Evolutionary conservation across 495 filamentous ascomycete genomes (phyloP).

Genomic region (Aspergillus ostianus): DNA sequence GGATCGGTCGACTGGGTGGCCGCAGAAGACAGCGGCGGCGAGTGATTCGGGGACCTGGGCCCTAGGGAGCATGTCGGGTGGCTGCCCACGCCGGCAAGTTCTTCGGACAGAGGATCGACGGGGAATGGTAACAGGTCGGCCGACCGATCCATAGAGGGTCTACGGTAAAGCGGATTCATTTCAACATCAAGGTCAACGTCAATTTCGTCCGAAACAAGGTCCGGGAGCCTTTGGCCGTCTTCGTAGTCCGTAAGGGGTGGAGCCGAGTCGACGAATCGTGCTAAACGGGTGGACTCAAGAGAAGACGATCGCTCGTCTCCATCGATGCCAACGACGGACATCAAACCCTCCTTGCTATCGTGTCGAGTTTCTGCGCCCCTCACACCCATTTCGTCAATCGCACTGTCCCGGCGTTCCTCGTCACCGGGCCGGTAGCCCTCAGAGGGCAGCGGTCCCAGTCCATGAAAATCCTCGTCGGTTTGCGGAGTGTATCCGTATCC

Average conservation of each 20-base stretch:
- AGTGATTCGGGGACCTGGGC: conserved; percentile 3
- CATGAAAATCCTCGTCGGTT: background rate
- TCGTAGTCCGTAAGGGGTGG: conserved; percentile 7
- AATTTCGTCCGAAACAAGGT: conserved; percentile 9
- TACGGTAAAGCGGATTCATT: conserved; percentile 15
- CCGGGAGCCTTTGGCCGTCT: background rate
- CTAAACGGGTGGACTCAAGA: background rate
- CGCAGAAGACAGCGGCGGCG: conserved; percentile 16
- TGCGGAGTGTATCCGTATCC: background rate
- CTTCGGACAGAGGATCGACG: conserved; percentile 9
- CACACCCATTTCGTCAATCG: background rate
- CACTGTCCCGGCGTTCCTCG: conserved; percentile 7
- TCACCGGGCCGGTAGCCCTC: conserved; percentile 1
- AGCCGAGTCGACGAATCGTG: background rate
- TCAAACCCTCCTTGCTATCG: background rate
- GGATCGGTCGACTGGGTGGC: conserved; percentile 21
- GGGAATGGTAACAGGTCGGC: conserved; percentile 12
- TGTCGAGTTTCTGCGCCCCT: background rate
- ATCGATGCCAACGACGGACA: background rate
- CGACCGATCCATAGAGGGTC: conserved; percentile 6
- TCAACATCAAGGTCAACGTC: conserved; percentile 22
- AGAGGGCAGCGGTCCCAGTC: background rate
- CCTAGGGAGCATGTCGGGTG: conserved; percentile 19
- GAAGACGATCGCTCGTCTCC: background rate
- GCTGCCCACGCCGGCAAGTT: conserved; percentile 24